phyloP scores from a whole-genome alignment of 1,139 yeast genomes.

The Pneumocystis canis region DNA sequence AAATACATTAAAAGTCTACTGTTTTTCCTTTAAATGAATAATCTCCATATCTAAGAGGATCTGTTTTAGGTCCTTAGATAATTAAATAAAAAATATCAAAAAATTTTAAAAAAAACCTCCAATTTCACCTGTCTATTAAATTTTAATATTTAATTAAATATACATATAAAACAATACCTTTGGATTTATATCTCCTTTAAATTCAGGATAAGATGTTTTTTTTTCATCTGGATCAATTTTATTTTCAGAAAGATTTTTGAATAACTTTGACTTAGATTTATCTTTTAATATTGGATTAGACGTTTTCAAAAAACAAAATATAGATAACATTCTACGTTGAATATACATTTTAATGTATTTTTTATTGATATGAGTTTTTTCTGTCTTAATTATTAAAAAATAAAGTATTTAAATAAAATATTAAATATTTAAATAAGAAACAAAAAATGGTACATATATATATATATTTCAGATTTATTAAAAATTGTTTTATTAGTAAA shows the following conservation, averaged over 20 bases:
- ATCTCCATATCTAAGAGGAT: constrained; percentile 84
- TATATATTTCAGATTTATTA: no score
- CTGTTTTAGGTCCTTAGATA: constrained; percentile 73
- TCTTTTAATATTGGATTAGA: neutral
- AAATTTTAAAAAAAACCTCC: constrained; percentile 34
- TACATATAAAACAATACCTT: constrained; percentile 8
- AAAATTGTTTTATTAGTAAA: no score
- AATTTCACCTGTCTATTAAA: constrained; percentile 46
- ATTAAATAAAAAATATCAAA: neutral
- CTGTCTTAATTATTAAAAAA: neutral
- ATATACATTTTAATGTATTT: neutral
- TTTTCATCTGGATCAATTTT: constrained; percentile 50
- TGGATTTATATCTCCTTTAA: constrained; percentile 90
- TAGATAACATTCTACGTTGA: neutral
- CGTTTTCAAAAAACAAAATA: neutral
- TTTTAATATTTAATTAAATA: neutral
- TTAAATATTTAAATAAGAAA: no score
- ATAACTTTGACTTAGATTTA: neutral
- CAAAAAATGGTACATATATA: no score
- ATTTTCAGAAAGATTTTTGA: neutral
- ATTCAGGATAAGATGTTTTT: constrained; percentile 69
- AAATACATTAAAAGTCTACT: constrained; percentile 54
- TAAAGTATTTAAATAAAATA: no score
- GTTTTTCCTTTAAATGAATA: constrained; percentile 93
- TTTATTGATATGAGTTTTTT: neutral